Evolutionary conservation across 768 basidiomycete genomes (phyloP), one percentile per base, ranked within the genome.

Genomic region (Tubosaeta brunneosetosa): DNA sequence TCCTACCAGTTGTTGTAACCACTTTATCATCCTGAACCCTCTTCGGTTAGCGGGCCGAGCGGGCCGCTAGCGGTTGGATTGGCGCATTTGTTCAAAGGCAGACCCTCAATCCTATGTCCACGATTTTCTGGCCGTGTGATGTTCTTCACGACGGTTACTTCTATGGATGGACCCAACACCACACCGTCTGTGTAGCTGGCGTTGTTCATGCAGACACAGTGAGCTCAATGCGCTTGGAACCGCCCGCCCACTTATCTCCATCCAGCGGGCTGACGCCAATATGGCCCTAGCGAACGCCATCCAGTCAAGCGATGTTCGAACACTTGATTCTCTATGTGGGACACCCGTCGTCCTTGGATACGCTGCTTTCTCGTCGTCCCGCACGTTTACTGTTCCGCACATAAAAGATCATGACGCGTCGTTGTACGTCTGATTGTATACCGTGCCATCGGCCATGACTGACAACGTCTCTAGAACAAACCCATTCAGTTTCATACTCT

Each of bases 51-150:
- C 40, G 41, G 40, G 1, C 40, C 60, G 51, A 9, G 34, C 53
- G 57, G 57, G 1, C 61, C 60, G 45, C 4, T 10, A 5, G 3
- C 7, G 32, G 14, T 6, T 17, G 17, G 26, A 6, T 37, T 2
- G 9, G 6, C 29, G 10, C 2, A 16, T 32, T 31, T 9, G 38
- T 22, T 32, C 6, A 27, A 1, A 19, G 45, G 29, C 42, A 31
- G 44, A 6, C n/a, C 25, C 40, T 50, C 36, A n/a, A 44, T 55
- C 59, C 31, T 22, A 70, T 70, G 68, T 59, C 70, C 43, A 71
- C 67, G 2, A 53, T 84, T 51, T 82, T 85, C 61, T 86, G 84
- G 83, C 85, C 85, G 29, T 61, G 66, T 26, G 80, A 82, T 61
- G 67, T 77, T 25, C 56, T 65, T 44, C 43, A 62, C n/a, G 65